phyloP scores from a whole-genome alignment of 306 rosid species.

The Crotalaria pallida region DNA sequence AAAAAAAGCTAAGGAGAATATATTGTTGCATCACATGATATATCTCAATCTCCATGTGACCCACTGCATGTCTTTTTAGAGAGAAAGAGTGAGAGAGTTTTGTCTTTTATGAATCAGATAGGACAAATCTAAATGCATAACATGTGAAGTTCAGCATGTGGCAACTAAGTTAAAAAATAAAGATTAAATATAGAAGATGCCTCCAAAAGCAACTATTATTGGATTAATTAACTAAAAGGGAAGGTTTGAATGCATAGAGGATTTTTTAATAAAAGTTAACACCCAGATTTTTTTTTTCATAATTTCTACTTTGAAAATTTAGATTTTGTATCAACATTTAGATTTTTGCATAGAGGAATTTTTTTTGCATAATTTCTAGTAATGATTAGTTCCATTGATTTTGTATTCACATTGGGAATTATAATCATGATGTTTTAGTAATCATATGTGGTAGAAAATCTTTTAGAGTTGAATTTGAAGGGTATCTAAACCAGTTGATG shows the following conservation, averaged over 20 bases:
- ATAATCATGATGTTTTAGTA: no score
- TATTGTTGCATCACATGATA: slow-evolving; percentile 46
- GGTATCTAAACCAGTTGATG: no score
- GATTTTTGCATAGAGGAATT: no score
- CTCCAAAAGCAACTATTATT: slow-evolving; percentile 16
- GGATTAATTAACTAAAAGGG: slow-evolving; percentile 27
- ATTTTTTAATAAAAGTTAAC: neutral
- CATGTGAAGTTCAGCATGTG: slow-evolving; percentile 41
- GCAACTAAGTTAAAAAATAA: slow-evolving; percentile 6
- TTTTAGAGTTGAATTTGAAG: no score
- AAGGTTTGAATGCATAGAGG: slow-evolving; percentile 19
- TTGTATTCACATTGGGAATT: no score
- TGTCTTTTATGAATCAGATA: slow-evolving; percentile 43
- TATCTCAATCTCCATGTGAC: slow-evolving; percentile 55
- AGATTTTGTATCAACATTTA: no score
- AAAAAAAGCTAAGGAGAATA: slow-evolving; percentile 25
- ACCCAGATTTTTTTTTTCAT: neutral
- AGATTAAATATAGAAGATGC: slow-evolving; percentile 4
- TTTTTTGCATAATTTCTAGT: no score
- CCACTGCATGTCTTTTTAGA: slow-evolving; percentile 32
- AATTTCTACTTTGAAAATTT: slow-evolving; percentile 8
- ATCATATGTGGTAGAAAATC: no score
- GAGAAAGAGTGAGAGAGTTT: slow-evolving; percentile 25
- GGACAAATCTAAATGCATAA: slow-evolving; percentile 49
- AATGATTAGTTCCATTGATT: no score